A percentile compares a stretch with the other conserved stretches of the same genome.
phyloP scores from a whole-genome alignment of 352 stramenopile species.

The Pythium dissimile region DNA sequence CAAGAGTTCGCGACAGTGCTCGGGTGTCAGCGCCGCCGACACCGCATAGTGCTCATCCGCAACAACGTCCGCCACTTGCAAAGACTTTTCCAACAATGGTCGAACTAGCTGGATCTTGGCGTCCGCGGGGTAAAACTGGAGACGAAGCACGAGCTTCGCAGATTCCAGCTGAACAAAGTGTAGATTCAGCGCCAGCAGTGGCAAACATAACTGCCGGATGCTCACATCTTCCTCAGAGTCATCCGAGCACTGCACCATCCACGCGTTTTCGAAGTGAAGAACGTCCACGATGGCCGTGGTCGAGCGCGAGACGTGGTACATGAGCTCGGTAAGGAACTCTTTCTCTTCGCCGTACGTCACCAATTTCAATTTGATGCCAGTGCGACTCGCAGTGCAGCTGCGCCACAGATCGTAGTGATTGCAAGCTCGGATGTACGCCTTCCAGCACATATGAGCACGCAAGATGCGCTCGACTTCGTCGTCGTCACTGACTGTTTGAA shows the following conservation, averaged over 20 bases:
- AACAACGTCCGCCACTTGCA: conserved; percentile 74
- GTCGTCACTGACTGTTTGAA: conserved; percentile 32
- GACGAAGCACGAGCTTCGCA: conserved; percentile 59
- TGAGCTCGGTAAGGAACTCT: conserved; percentile 64
- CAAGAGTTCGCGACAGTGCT: conserved; percentile 67
- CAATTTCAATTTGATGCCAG: conserved; percentile 21
- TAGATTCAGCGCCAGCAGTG: conserved; percentile 63
- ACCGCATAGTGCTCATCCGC: conserved; percentile 76
- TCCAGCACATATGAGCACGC: conserved; percentile 70
- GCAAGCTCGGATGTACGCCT: conserved; percentile 60
- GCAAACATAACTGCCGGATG: conserved; percentile 57
- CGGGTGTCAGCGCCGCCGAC: conserved; percentile 48
- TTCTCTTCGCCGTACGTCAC: conserved; percentile 76
- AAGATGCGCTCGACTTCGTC: conserved; percentile 52
- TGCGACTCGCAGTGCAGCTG: conserved; percentile 37
- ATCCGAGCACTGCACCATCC: conserved; percentile 53
- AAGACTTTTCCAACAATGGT: conserved; percentile 64
- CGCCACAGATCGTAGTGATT: conserved; percentile 72
- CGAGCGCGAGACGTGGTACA: conserved; percentile 67
- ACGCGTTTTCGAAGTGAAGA: conserved; percentile 79
- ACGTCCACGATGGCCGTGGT: conserved; percentile 52
- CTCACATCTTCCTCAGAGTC: conserved; percentile 38
- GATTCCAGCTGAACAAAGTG: conserved; percentile 81
- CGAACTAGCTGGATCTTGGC: conserved; percentile 54
- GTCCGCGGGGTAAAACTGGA: conserved; percentile 59